Evolutionary conservation across 2,329 filamentous ascomycete species (phyloP).

Genomic region (Colletotrichum karsti): DNA sequence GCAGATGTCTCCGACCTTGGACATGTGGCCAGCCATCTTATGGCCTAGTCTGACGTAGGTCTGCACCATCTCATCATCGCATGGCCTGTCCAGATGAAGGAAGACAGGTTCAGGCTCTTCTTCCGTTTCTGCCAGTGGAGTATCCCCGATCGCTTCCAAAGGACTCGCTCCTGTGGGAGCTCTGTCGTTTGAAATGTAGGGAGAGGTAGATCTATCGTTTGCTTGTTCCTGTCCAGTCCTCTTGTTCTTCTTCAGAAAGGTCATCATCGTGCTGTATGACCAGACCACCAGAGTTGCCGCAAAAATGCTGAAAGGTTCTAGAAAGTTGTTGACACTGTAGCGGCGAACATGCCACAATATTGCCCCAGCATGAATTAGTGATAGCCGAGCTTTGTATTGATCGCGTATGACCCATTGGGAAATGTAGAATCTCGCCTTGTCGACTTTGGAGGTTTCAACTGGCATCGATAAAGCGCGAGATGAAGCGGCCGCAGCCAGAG

Average conservation of each 20-base stretch:
- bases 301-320: conserved; percentile 47
- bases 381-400: conserved; percentile 53
- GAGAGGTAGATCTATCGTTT: too few relatives aligned
- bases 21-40: conserved; percentile 58
- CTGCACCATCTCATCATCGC: conserved; percentile 66
- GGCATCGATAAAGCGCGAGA: conserved; percentile 18
- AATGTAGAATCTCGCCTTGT: conserved; percentile 2
- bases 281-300: conserved; percentile 48
- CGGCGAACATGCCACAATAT: conserved; percentile 55
- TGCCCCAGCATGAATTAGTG: conserved; percentile 52
- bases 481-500: conserved; percentile 34
- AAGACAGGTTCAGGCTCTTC: conserved; percentile 42
- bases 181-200: not conserved
- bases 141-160: too few relatives aligned
- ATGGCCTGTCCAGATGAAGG: conserved; percentile 62
- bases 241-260: not conserved
- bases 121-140: too few relatives aligned
- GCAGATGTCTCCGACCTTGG: conserved; percentile 60
- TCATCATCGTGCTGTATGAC: conserved; percentile 42
- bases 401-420: conserved; percentile 34
- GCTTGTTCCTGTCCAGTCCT: too few relatives aligned
- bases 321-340: conserved; percentile 49
- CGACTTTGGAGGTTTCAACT: not conserved
- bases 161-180: not conserved
- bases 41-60: conserved; percentile 58